These are phyloP conservation scores for Rhododendron simsii DNA, from an alignment of 148 eudicot genomes.

Conservation along the genomic window DNA sequence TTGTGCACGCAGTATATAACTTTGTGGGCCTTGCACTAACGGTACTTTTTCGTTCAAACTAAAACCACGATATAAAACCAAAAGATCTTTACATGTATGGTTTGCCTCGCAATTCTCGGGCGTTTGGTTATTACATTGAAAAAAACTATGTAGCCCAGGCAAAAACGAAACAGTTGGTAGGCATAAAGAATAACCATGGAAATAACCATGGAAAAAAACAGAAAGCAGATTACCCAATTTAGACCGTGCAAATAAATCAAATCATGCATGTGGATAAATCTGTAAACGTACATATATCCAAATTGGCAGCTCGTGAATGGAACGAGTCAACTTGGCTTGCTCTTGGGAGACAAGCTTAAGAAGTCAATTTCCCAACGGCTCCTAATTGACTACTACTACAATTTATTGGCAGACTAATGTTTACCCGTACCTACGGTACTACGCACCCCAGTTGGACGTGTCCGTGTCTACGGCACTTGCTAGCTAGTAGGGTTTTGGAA, in stretches of 20 bases:
- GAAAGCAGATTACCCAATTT: background rate
- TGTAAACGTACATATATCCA: background rate
- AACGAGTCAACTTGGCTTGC: no score
- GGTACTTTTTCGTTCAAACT: background rate
- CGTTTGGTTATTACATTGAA: background rate
- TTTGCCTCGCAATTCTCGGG: background rate
- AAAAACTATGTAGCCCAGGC: background rate
- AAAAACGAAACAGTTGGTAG: background rate
- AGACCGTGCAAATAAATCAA: background rate
- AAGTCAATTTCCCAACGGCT: no score
- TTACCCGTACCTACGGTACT: no score
- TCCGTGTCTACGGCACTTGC: no score
- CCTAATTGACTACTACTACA: no score
- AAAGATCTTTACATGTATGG: background rate
- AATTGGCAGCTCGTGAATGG: no score
- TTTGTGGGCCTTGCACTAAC: background rate
- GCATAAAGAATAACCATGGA: background rate
- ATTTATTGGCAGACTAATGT: no score
- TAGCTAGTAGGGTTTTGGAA: no score
- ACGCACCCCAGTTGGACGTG: no score
- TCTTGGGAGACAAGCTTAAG: no score
- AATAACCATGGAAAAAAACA: background rate
- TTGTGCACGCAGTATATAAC: background rate
- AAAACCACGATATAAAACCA: background rate
- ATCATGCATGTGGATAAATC: background rate